These are phyloP conservation scores for Penicillium decumbens DNA, from an alignment of 2,329 filamentous ascomycete genomes.

Conservation along the genomic window DNA sequence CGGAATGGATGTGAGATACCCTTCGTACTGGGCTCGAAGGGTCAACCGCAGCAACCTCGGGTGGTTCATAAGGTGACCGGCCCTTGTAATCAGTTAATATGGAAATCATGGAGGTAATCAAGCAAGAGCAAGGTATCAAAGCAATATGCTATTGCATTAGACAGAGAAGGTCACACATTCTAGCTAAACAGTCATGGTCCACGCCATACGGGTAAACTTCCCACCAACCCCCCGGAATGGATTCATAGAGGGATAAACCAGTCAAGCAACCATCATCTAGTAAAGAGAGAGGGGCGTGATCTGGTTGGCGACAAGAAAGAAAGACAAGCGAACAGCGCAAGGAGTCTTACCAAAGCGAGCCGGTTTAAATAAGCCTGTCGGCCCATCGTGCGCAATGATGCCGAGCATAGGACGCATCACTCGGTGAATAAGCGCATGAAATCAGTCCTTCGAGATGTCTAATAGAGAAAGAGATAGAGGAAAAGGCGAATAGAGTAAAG, in stretches of 20 bases:
- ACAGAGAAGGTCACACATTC: neutral
- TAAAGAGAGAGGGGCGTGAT: neutral
- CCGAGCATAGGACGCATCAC: neutral
- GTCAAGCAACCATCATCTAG: neutral
- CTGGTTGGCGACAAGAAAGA: neutral
- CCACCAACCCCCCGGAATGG: neutral
- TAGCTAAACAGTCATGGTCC: neutral
- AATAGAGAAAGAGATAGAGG: neutral
- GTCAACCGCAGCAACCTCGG: slow-evolving; percentile 28
- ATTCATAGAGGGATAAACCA: neutral
- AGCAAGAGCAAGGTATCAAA: neutral
- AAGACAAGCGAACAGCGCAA: slow-evolving; percentile 1
- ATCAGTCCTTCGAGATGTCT: neutral
- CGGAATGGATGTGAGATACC: slow-evolving; percentile 31
- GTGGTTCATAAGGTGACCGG: slow-evolving; percentile 45
- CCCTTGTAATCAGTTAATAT: slow-evolving; percentile 34
- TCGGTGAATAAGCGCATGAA: neutral
- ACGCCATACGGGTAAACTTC: neutral
- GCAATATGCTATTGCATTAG: neutral
- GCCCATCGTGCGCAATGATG: slow-evolving; percentile 29
- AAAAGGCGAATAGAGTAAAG: neutral
- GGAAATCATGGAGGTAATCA: neutral
- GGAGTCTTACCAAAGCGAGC: slow-evolving; percentile 43
- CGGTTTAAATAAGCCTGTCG: slow-evolving; percentile 44
- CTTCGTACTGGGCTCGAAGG: slow-evolving; percentile 20